These are phyloP conservation scores for Catunica adiposa DNA, from an alignment of 2,329 filamentous ascomycete genomes.

Conservation along the genomic window DNA sequence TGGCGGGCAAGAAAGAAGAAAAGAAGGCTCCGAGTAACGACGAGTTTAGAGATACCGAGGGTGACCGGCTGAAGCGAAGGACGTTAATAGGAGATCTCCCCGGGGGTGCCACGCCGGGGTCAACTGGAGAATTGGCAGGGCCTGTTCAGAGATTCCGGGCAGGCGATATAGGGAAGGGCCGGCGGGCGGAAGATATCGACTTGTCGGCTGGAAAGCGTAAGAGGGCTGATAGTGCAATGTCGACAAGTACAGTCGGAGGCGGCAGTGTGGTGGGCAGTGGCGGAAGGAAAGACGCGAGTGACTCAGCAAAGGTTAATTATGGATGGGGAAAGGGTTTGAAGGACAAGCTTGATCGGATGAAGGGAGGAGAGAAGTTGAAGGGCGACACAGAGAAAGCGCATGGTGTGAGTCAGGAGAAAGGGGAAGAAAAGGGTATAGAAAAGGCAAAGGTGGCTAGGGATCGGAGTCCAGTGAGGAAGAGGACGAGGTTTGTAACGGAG, in stretches of 20 bases:
- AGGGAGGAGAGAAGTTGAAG: constrained; percentile 37
- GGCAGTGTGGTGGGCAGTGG: constrained; percentile 16
- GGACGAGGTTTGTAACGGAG: constrained; percentile 64
- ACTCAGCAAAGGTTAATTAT: neutral
- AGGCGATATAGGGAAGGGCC: constrained; percentile 26
- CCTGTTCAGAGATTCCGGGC: constrained; percentile 20
- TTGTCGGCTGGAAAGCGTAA: constrained; percentile 47
- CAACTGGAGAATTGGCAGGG: neutral
- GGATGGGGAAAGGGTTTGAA: constrained; percentile 42
- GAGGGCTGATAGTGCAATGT: constrained; percentile 33
- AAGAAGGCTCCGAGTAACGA: neutral
- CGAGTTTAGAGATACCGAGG: neutral
- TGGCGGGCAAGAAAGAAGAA: neutral
- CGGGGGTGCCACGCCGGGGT: neutral
- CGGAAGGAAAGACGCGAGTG: constrained; percentile 19
- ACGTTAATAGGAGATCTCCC: neutral
- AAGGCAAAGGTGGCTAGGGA: constrained; percentile 13
- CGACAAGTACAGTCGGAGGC: constrained; percentile 18
- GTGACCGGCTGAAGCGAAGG: constrained; percentile 1
- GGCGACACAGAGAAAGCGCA: constrained; percentile 16
- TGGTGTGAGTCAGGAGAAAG: no score
- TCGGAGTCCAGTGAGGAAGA: constrained; percentile 43
- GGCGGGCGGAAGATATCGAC: constrained; percentile 30
- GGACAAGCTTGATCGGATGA: constrained; percentile 44
- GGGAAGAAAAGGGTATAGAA: neutral